Percentiles rank a stretch among this genome's conserved stretches.
Conservation (phyloP, 192 early-diverging fungal species). For the Mortierella claussenii region DNA sequence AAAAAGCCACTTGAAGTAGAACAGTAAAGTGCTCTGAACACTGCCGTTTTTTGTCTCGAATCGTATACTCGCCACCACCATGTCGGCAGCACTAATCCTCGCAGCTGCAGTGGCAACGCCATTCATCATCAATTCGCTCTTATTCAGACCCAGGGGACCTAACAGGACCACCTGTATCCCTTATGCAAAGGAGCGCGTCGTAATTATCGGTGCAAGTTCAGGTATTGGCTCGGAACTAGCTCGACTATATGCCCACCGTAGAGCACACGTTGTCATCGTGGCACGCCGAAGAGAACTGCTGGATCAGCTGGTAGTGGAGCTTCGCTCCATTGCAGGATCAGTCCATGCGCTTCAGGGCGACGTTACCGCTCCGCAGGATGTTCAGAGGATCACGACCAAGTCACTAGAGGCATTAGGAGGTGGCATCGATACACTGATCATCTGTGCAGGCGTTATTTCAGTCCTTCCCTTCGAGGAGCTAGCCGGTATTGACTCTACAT, state of each 20-base stretch:
- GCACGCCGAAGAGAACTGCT: conserved; percentile 69
- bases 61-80: too few species aligned
- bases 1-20: too few species aligned
- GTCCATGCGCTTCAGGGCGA: conserved; percentile 62
- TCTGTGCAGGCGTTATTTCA: conserved; percentile 82
- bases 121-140: background rate
- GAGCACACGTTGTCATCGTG: conserved; percentile 71
- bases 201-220: conserved; percentile 82
- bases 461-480: conserved; percentile 75
- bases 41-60: too few species aligned
- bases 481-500: conserved; percentile 52
- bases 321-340: conserved; percentile 34
- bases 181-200: conserved; percentile 56
- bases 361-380: conserved; percentile 64
- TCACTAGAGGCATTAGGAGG: conserved; percentile 38
- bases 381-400: conserved; percentile 51
- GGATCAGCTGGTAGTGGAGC: conserved; percentile 57
- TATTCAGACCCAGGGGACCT: background rate
- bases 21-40: too few species aligned
- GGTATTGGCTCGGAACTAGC: conserved; percentile 81
- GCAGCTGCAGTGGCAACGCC: conserved; percentile 12
- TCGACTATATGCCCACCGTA: conserved; percentile 70
- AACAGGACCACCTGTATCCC: conserved; percentile 20
- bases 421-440: conserved; percentile 75
- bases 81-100: background rate